phyloP scores from a whole-genome alignment of 1,139 yeast species.

The Geotrichum reessii region DNA sequence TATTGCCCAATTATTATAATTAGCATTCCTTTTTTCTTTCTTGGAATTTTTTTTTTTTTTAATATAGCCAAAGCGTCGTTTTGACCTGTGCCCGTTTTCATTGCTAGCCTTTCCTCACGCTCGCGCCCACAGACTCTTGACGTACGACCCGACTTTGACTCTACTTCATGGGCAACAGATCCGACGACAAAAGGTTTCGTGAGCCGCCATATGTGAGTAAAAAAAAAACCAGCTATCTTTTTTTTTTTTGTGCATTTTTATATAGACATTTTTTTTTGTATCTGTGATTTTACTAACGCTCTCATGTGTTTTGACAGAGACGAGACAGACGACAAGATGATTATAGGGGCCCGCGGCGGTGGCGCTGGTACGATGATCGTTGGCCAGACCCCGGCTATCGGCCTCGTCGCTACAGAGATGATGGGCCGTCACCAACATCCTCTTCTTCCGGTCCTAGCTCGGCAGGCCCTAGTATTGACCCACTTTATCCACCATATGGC shows the following conservation, averaged over 20 bases:
- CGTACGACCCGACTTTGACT: background rate
- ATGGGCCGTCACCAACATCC: background rate
- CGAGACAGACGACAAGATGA: background rate
- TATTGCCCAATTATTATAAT: too few relatives aligned
- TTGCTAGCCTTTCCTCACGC: background rate
- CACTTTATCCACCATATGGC: background rate
- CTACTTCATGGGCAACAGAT: background rate
- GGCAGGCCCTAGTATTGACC: background rate
- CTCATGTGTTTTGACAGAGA: background rate
- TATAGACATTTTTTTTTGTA: background rate
- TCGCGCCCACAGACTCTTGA: background rate
- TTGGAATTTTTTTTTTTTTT: background rate
- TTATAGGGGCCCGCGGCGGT: background rate
- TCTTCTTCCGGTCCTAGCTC: background rate
- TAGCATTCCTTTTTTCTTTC: too few relatives aligned
- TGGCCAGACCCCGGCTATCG: background rate
- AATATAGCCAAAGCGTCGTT: background rate
- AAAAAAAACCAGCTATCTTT: background rate
- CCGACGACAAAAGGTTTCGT: background rate
- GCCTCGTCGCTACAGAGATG: background rate
- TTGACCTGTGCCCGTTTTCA: background rate
- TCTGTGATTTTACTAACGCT: too few relatives aligned
- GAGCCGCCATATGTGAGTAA: background rate
- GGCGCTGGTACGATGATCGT: background rate
- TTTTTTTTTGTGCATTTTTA: background rate